Percentiles rank a stretch among this genome's conserved stretches.
Evolutionary conservation across 106 monocot genomes (phyloP).

Genomic region (Platanthera zijinensis): DNA sequence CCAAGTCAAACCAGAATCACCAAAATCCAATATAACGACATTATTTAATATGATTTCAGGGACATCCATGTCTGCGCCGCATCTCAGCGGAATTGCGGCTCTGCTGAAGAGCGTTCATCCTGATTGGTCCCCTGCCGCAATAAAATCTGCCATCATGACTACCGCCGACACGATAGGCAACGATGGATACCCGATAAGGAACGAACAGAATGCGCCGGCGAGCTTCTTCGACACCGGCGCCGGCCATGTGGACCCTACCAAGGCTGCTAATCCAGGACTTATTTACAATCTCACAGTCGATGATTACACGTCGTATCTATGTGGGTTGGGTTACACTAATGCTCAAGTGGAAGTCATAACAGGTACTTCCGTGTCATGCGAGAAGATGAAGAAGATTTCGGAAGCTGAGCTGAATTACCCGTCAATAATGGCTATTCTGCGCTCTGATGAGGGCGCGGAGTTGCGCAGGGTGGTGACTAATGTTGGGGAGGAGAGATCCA

Average conservation of each 20-base stretch:
- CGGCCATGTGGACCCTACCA: slow-evolving; percentile 14
- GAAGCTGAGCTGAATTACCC: slow-evolving; percentile 22
- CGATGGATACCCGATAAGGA: slow-evolving; percentile 1
- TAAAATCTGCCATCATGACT: slow-evolving; percentile 15
- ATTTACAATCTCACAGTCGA: slow-evolving; percentile 14
- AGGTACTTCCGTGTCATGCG: background rate
- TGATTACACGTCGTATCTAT: slow-evolving; percentile 16
- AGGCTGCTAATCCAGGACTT: slow-evolving; percentile 18
- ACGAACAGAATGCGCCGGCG: background rate
- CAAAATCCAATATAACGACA: background rate
- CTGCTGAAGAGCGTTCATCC: slow-evolving; percentile 13
- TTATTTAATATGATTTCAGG: slow-evolving; percentile 12
- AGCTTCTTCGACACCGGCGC: slow-evolving; percentile 3
- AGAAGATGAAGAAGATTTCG: background rate
- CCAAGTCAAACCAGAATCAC: background rate
- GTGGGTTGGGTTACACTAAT: slow-evolving; percentile 12
- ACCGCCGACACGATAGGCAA: background rate
- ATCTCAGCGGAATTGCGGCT: slow-evolving; percentile 10
- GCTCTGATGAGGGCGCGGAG: background rate
- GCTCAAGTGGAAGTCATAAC: background rate
- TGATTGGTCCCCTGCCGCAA: slow-evolving; percentile 20
- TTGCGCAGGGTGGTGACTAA: slow-evolving; percentile 21
- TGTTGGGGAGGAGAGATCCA: slow-evolving; percentile 15
- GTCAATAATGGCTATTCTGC: background rate
- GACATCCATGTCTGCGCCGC: slow-evolving; percentile 23